Evolutionary conservation across 2,329 filamentous ascomycete genomes (phyloP).

Genomic region (Xylariaceae sp.): DNA sequence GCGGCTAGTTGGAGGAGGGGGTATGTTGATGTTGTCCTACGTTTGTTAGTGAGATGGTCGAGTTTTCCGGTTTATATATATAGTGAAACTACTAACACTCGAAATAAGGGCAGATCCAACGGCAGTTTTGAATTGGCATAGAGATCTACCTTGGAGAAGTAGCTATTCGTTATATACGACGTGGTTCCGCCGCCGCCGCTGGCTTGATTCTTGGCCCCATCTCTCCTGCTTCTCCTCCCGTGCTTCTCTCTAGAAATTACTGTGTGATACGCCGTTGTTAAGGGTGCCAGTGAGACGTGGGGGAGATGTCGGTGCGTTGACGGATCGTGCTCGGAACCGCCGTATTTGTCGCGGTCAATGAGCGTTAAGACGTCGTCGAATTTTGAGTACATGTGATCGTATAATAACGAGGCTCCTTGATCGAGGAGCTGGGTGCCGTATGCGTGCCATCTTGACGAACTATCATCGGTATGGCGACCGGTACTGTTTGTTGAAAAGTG

Average conservation of each 20-base stretch:
- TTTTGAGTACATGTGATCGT: constrained; percentile 55
- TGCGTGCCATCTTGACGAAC: constrained; percentile 39
- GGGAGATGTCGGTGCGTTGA: constrained; percentile 35
- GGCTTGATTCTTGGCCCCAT: constrained; percentile 35
- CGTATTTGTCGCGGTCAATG: constrained; percentile 59
- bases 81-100: constrained; percentile 46
- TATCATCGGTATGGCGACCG: constrained; percentile 40
- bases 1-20: constrained; percentile 74
- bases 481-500: constrained; percentile 36
- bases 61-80: not conserved
- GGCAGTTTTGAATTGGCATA: constrained; percentile 76
- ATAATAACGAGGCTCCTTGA: constrained; percentile 42
- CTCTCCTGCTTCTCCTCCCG: constrained; percentile 32
- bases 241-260: constrained; percentile 14
- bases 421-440: constrained; percentile 41
- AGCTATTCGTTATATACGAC: constrained; percentile 44
- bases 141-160: constrained; percentile 70
- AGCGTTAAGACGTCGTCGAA: constrained; percentile 65
- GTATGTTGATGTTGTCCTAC: constrained; percentile 64
- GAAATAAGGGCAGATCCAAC: constrained; percentile 59
- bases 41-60: constrained; percentile 18
- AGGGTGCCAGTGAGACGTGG: constrained; percentile 10
- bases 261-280: constrained; percentile 13
- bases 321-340: constrained; percentile 51
- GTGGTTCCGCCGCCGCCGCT: constrained; percentile 28